Evolutionary conservation across 2,329 filamentous ascomycete genomes (phyloP).

Genomic region (Epichloe hybrida): DNA sequence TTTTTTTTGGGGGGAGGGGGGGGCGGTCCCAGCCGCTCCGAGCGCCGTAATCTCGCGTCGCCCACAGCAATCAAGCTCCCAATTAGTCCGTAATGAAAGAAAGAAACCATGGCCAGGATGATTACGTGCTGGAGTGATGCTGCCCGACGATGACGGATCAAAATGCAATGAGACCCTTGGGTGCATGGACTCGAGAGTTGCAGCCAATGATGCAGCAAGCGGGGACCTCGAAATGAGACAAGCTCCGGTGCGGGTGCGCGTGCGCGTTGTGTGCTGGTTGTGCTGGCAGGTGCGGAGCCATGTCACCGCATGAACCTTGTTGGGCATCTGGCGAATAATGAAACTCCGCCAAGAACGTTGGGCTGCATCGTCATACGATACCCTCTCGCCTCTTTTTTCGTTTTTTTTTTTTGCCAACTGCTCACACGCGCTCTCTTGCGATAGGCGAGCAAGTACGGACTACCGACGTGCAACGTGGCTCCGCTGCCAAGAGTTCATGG

Average conservation of each 20-base stretch:
- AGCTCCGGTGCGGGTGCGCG: too few species aligned
- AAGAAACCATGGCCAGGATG: neutral
- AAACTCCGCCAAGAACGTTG: too few species aligned
- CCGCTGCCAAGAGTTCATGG: constrained; percentile 9
- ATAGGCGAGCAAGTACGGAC: neutral
- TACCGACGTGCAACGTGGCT: constrained; percentile 21
- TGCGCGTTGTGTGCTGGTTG: neutral
- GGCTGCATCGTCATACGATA: neutral
- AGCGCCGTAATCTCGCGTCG: neutral
- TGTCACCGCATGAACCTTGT: neutral
- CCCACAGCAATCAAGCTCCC: neutral
- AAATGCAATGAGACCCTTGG: constrained; percentile 1
- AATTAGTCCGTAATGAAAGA: neutral
- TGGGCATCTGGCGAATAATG: neutral
- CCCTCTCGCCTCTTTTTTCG: neutral
- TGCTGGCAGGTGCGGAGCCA: constrained; percentile 4
- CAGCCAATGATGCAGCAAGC: constrained; percentile 6
- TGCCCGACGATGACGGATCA: constrained; percentile 14
- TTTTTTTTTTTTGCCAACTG: too few species aligned
- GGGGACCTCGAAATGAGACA: constrained; percentile 1
- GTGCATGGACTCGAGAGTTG: constrained; percentile 4
- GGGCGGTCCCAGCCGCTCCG: neutral
- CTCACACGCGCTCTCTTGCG: neutral
- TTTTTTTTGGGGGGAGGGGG: neutral
- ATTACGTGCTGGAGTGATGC: constrained; percentile 1